A percentile compares a stretch with the other conserved stretches of the same genome.
Evolutionary conservation across 345 rosid species (phyloP).

Genomic region (Adansonia digitata): DNA sequence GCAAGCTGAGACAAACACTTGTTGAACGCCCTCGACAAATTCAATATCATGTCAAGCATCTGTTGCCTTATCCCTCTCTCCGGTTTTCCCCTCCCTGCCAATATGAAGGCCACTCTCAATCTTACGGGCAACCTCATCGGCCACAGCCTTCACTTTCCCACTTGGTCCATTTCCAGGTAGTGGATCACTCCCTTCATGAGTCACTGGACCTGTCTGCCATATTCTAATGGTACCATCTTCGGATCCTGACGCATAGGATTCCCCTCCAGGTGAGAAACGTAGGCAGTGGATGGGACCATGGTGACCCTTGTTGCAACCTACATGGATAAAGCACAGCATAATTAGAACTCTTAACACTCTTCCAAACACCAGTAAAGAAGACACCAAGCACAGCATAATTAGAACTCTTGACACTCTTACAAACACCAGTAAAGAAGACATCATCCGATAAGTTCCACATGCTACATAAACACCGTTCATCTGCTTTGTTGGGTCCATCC

Average conservation of each 20-base stretch:
- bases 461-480: neutral
- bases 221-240: conserved; percentile 86
- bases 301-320: conserved; percentile 98
- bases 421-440: neutral
- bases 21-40: neutral
- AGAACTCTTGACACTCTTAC: neutral
- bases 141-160: conserved; percentile 36
- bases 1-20: neutral
- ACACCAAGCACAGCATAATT: conserved; percentile 9
- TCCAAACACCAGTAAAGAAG: too few relatives aligned
- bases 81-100: neutral
- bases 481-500: neutral
- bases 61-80: neutral
- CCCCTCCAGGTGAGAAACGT: conserved; percentile 92
- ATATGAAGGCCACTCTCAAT: conserved; percentile 1
- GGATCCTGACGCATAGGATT: conserved; percentile 91
- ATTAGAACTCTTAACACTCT: conserved; percentile 3
- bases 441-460: neutral
- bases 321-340: conserved; percentile 20
- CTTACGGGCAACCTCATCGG: conserved; percentile 2
- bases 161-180: conserved; percentile 24
- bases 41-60: neutral
- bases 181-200: conserved; percentile 25
- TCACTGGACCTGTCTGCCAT: conserved; percentile 48
- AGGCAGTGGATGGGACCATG: conserved; percentile 97